A percentile compares a stretch with the other conserved stretches of the same genome.
Conservation (phyloP, 345 rosid genomes). For the Eucalyptus brandiana region DNA sequence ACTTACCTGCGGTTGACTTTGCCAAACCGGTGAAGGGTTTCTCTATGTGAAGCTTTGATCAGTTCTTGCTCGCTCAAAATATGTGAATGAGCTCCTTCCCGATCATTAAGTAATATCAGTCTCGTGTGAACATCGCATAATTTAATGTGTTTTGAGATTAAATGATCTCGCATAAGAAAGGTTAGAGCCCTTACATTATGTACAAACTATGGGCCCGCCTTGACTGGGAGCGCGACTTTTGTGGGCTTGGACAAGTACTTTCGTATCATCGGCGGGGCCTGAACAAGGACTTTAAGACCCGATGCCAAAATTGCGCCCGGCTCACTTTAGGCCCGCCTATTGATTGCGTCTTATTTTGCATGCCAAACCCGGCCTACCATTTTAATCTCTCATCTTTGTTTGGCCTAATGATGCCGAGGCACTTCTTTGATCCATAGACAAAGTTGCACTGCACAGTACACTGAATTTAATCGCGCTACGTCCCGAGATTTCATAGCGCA, state of each 20-base stretch:
- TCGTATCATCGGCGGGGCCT: no score
- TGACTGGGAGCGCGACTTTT: no score
- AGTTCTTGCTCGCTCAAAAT: background rate
- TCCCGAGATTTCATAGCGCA: no score
- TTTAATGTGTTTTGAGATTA: no score
- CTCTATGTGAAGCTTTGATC: background rate
- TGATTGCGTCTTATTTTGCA: background rate
- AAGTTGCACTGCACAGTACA: background rate
- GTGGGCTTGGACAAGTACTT: no score
- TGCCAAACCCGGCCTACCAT: background rate
- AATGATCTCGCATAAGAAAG: no score
- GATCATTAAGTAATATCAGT: background rate
- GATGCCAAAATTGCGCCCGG: no score
- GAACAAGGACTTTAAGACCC: no score
- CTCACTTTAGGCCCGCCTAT: background rate
- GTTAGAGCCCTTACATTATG: no score
- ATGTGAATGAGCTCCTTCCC: background rate
- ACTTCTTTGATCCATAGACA: background rate
- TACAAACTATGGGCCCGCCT: no score
- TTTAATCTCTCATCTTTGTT: background rate
- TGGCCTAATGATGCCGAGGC: background rate
- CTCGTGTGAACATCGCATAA: no score
- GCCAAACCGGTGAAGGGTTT: background rate
- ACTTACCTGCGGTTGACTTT: background rate
- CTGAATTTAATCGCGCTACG: no score